Evolutionary conservation across 164 flowering plant genomes (phyloP).

Genomic region (Liriodendron chinense): DNA sequence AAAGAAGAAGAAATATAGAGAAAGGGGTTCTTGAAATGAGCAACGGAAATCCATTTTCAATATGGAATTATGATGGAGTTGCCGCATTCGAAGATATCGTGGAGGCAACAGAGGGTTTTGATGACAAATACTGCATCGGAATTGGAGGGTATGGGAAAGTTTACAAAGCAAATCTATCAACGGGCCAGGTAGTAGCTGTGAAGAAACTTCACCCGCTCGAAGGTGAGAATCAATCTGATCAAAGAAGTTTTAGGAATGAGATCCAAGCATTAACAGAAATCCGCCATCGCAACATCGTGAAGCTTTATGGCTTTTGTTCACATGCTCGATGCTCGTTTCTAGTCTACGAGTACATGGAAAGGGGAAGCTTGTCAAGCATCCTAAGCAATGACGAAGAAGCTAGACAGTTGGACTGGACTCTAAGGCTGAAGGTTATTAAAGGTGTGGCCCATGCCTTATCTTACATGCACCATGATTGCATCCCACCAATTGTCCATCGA

Average conservation of each 20-base stretch:
- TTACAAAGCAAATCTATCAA: conserved; percentile 39
- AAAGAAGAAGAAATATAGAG: conserved; percentile 5
- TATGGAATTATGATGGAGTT: not conserved
- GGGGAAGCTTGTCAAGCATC: conserved; percentile 47
- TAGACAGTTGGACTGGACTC: conserved; percentile 40
- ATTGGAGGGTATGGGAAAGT: conserved; percentile 60
- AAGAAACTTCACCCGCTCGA: conserved; percentile 41
- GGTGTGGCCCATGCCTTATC: conserved; percentile 69
- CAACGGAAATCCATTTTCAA: conserved; percentile 42
- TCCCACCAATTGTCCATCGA: conserved; percentile 54
- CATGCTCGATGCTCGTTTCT: conserved; percentile 33
- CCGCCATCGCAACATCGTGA: conserved; percentile 60
- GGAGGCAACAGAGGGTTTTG: conserved; percentile 48
- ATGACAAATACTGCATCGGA: conserved; percentile 49
- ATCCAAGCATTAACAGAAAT: conserved; percentile 44
- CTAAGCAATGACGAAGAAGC: conserved; percentile 30
- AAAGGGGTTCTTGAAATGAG: not conserved
- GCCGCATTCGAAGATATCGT: conserved; percentile 25
- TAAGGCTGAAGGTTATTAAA: conserved; percentile 42
- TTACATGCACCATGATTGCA: conserved; percentile 68
- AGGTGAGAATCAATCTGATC: conserved; percentile 8
- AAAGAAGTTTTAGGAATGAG: conserved; percentile 43
- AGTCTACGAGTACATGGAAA: conserved; percentile 55
- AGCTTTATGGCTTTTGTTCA: conserved; percentile 54
- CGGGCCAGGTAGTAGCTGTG: conserved; percentile 50